Conservation (phyloP, 176 grass and related monocot genomes). For the Oryza coarctata region DNA sequence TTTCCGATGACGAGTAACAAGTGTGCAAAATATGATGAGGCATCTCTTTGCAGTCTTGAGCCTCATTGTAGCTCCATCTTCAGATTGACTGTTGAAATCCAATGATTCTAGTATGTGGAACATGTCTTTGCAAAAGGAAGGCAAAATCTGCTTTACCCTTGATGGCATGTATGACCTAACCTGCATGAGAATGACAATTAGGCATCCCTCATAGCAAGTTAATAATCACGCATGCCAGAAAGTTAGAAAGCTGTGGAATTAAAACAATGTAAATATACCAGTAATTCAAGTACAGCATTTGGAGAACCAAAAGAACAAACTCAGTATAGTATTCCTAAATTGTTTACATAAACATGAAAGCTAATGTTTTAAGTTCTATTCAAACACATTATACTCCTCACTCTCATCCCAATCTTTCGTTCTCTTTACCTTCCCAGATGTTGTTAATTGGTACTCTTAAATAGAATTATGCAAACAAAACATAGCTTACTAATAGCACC, state of each 20-base stretch:
- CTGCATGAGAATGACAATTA: slow-evolving; percentile 51
- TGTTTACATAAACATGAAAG: slow-evolving; percentile 17
- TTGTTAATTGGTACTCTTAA: background rate
- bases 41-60: slow-evolving; percentile 91
- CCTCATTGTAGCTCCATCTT: slow-evolving; percentile 40
- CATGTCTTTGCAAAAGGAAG: slow-evolving; percentile 80
- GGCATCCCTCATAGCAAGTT: slow-evolving; percentile 24
- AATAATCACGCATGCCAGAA: slow-evolving; percentile 13
- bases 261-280: slow-evolving; percentile 25
- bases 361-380: background rate
- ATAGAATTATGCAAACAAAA: background rate
- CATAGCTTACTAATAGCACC: background rate
- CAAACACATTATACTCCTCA: background rate
- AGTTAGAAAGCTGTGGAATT: background rate
- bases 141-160: slow-evolving; percentile 57
- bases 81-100: slow-evolving; percentile 47
- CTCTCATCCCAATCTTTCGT: background rate
- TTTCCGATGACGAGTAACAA: slow-evolving; percentile 82
- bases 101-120: slow-evolving; percentile 69
- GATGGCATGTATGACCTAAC: slow-evolving; percentile 89
- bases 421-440: slow-evolving; percentile 1
- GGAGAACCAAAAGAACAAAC: background rate
- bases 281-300: background rate
- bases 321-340: slow-evolving; percentile 9
- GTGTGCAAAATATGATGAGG: slow-evolving; percentile 75